phyloP scores from a whole-genome alignment of 352 stramenopile genomes.

The Phytopythium mirpurense region DNA sequence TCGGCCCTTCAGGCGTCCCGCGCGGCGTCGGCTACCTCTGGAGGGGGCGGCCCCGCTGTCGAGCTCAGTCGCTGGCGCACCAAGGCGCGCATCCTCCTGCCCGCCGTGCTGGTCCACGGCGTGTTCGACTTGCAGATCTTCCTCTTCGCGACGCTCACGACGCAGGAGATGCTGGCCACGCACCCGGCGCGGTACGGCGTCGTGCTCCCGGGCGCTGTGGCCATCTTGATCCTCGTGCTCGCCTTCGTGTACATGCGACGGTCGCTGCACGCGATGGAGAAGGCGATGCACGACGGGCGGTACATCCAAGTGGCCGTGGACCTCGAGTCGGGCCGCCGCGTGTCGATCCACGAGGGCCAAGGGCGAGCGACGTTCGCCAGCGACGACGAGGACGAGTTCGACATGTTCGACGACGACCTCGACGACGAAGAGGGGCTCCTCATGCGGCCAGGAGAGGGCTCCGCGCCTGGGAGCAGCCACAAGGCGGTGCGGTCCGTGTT shows the following conservation, averaged over 20 bases:
- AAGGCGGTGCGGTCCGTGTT: conserved; percentile 31
- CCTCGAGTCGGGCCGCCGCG: conserved; percentile 26
- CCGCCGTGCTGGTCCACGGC: conserved; percentile 51
- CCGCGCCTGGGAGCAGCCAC: conserved; percentile 9
- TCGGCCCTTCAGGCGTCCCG: conserved; percentile 23
- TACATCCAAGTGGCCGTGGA: conserved; percentile 50
- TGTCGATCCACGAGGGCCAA: conserved; percentile 20
- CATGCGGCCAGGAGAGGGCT: background rate
- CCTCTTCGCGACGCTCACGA: conserved; percentile 34
- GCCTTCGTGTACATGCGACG: conserved; percentile 29
- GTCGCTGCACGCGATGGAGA: conserved; percentile 31
- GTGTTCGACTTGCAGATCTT: conserved; percentile 61
- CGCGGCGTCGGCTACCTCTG: too few species aligned
- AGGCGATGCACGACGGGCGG: conserved; percentile 35
- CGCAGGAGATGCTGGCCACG: conserved; percentile 19
- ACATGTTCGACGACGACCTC: conserved; percentile 7
- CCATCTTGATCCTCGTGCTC: conserved; percentile 18
- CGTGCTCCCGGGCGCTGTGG: conserved; percentile 26
- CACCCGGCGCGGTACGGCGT: conserved; percentile 31
- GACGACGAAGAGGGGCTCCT: conserved; percentile 6
- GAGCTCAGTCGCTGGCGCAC: conserved; percentile 28
- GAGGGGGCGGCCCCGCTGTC: conserved; percentile 9
- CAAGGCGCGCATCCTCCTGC: conserved; percentile 31
- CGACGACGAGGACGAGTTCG: conserved; percentile 28
- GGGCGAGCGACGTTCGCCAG: conserved; percentile 23